phyloP scores from a whole-genome alignment of 2,329 filamentous ascomycete species.

The Alternaria tenuissima region DNA sequence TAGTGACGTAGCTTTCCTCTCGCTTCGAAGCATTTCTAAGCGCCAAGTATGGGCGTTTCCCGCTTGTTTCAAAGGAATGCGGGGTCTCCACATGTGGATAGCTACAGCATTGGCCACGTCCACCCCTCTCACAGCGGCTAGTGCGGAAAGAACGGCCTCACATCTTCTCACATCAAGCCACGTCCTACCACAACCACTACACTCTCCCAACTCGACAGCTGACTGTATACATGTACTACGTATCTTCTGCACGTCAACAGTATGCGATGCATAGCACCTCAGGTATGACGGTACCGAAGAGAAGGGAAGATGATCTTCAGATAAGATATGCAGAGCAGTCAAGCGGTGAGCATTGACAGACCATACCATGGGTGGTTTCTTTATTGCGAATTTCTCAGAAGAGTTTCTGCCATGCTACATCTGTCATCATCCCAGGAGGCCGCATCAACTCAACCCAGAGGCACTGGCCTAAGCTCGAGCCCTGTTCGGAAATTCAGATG shows the following conservation, averaged over 20 bases:
- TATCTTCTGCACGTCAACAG: neutral
- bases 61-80: neutral
- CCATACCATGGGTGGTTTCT: neutral
- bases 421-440: neutral
- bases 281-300: neutral
- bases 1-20: no score
- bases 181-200: neutral
- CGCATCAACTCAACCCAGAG: neutral
- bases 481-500: no score
- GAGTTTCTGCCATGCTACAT: neutral
- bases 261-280: no score
- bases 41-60: neutral
- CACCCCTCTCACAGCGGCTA: neutral
- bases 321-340: neutral
- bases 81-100: neutral
- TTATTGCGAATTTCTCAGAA: neutral
- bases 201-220: neutral
- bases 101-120: neutral
- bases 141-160: neutral
- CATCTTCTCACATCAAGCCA: neutral
- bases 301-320: neutral
- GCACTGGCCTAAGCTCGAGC: no score
- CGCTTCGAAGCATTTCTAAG: neutral
- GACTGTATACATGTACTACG: neutral
- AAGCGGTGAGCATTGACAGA: neutral